A percentile compares a stretch with the other conserved stretches of the same genome.
Conservation (phyloP, 768 basidiomycete genomes). For the Cystobasidiopsis lactophilus region DNA sequence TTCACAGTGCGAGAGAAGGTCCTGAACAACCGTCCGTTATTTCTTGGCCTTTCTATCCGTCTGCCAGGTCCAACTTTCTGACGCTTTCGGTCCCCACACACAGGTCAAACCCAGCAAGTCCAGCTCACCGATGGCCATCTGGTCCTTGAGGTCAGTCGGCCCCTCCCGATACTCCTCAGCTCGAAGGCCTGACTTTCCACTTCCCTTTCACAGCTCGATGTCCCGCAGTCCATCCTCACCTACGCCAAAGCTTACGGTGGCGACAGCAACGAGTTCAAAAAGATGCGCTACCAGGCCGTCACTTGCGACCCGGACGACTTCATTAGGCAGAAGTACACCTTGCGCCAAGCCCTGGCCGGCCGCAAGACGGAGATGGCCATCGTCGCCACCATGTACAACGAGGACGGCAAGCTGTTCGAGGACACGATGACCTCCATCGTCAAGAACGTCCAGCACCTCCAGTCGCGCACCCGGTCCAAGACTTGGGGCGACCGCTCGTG, state of each 20-base stretch:
- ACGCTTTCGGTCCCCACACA: too few relatives aligned
- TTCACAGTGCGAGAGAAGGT: too few relatives aligned
- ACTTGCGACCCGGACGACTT: conserved; percentile 12
- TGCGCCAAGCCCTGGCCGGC: conserved; percentile 7
- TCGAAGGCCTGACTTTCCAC: neutral
- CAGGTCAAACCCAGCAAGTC: conserved; percentile 1
- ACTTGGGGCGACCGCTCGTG: conserved; percentile 95
- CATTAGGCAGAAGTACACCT: conserved; percentile 5
- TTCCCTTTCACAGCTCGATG: neutral
- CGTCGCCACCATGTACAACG: conserved; percentile 9
- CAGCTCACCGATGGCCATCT: conserved; percentile 9
- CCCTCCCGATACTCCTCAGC: conserved; percentile 2
- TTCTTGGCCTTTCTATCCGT: too few relatives aligned
- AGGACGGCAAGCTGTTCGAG: conserved; percentile 6
- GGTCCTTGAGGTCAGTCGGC: conserved; percentile 6
- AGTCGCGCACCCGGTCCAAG: conserved; percentile 62
- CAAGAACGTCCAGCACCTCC: conserved; percentile 76
- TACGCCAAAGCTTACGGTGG: neutral
- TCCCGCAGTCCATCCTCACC: neutral
- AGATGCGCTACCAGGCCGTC: conserved; percentile 1
- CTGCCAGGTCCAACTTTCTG: too few relatives aligned
- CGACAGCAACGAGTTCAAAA: conserved; percentile 8
- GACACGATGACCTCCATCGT: conserved; percentile 81
- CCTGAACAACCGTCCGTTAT: too few relatives aligned
- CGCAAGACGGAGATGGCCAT: conserved; percentile 12